Evolutionary conservation across 805 yeast genomes (phyloP).

Genomic region (Candida peoriensis): DNA sequence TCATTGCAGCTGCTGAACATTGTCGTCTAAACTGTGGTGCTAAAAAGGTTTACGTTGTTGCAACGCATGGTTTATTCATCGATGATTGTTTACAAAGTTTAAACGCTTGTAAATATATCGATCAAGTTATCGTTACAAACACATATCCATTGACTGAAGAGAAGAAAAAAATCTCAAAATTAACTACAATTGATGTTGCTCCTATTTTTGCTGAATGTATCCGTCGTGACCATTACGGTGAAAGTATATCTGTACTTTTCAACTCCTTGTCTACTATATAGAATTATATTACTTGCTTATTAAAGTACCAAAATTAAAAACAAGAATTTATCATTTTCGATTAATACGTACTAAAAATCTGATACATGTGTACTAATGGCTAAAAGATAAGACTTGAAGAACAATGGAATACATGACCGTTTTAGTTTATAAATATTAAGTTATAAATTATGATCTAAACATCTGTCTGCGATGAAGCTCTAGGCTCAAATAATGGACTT

Average conservation of each 20-base stretch:
- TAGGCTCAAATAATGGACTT: slow-evolving; percentile 43
- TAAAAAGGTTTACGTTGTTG: slow-evolving; percentile 79
- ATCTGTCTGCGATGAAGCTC: too few species aligned
- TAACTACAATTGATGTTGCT: slow-evolving; percentile 87
- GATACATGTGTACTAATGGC: too few species aligned
- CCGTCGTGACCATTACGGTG: slow-evolving; percentile 98
- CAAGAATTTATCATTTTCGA: background rate
- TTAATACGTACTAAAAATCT: too few species aligned
- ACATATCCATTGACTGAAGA: slow-evolving; percentile 84
- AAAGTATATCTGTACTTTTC: slow-evolving; percentile 87
- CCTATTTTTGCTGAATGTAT: slow-evolving; percentile 97
- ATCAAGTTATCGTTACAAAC: slow-evolving; percentile 90
- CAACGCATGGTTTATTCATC: slow-evolving; percentile 93
- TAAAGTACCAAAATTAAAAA: background rate
- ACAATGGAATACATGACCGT: too few species aligned
- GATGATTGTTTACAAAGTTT: slow-evolving; percentile 80
- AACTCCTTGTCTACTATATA: slow-evolving; percentile 66
- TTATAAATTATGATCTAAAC: too few species aligned
- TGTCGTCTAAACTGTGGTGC: slow-evolving; percentile 96
- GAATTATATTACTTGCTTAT: background rate
- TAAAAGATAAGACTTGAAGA: too few species aligned
- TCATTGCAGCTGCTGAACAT: slow-evolving; percentile 98
- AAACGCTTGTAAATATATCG: slow-evolving; percentile 75
- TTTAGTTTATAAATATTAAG: too few species aligned
- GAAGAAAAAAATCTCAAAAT: slow-evolving; percentile 55